Conservation (phyloP, 192 early-diverging fungal species). For the Coemansia furcata region DNA sequence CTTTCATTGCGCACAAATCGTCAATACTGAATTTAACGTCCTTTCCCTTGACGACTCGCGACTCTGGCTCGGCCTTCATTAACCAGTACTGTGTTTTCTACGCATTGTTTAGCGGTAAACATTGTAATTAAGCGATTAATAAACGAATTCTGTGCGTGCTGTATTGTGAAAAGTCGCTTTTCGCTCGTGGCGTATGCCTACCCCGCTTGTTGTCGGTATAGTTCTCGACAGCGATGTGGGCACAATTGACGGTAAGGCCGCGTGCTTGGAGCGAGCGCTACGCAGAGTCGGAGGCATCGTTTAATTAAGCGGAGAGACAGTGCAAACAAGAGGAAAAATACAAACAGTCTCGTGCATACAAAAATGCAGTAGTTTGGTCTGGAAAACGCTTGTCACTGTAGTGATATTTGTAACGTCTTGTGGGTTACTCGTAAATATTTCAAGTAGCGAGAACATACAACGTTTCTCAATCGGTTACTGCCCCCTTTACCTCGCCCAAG, state of each 20-base stretch:
- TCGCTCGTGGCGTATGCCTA: not conserved
- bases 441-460: not conserved
- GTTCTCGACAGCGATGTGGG: not conserved
- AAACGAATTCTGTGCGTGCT: not conserved
- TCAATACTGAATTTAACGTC: slow-evolving; percentile 76
- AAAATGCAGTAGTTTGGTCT: not conserved
- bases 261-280: slow-evolving; percentile 6
- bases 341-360: not conserved
- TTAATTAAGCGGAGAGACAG: not conserved
- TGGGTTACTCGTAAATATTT: slow-evolving; percentile 1
- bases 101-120: not conserved
- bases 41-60: slow-evolving; percentile 60
- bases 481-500: not conserved
- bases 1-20: slow-evolving; percentile 55
- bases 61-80: slow-evolving; percentile 83
- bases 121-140: not conserved
- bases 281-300: slow-evolving; percentile 14
- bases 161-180: not conserved
- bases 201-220: not conserved
- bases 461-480: not conserved
- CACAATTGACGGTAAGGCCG: not conserved
- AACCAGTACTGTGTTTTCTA: slow-evolving; percentile 59
- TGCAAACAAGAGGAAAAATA: not conserved
- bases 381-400: not conserved
- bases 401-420: not conserved